phyloP scores from a whole-genome alignment of 2,329 filamentous ascomycete genomes.

The Aureobasidium musti region DNA sequence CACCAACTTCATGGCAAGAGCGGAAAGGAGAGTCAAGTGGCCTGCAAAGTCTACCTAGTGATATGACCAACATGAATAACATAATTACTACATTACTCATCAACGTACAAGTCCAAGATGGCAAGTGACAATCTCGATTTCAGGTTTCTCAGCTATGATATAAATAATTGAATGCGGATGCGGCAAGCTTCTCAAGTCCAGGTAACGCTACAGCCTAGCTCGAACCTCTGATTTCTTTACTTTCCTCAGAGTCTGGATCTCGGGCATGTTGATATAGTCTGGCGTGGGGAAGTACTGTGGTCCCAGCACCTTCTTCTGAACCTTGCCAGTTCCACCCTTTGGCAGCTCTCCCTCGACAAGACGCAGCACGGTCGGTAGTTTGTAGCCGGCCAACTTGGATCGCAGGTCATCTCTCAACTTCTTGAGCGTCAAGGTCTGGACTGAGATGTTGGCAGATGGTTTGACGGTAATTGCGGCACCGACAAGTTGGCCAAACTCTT shows the following conservation, averaged over 20 bases:
- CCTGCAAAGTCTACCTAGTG: constrained; percentile 39
- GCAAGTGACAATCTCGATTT: not conserved
- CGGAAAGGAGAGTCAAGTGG: constrained; percentile 54
- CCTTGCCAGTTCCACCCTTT: constrained; percentile 53
- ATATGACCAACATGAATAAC: not conserved
- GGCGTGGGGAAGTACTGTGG: too few relatives aligned
- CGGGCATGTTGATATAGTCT: too few relatives aligned
- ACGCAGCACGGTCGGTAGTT: constrained; percentile 52
- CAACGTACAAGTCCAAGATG: not conserved
- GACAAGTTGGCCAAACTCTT: constrained; percentile 58
- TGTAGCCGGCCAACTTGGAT: constrained; percentile 51
- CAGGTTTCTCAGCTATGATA: not conserved
- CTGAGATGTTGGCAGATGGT: not conserved
- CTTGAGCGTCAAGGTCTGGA: constrained; percentile 43
- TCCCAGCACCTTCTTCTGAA: constrained; percentile 49
- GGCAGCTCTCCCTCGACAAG: constrained; percentile 51
- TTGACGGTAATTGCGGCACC: constrained; percentile 54
- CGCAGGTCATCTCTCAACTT: constrained; percentile 49
- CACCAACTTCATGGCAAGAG: constrained; percentile 56
- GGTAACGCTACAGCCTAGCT: not conserved
- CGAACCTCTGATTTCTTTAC: not conserved
- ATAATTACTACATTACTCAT: not conserved
- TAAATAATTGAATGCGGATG: too few relatives aligned
- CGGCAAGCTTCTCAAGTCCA: not conserved
- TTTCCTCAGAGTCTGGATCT: not conserved